Conservation (phyloP, 805 yeast species). For the Candida stauntonica region DNA sequence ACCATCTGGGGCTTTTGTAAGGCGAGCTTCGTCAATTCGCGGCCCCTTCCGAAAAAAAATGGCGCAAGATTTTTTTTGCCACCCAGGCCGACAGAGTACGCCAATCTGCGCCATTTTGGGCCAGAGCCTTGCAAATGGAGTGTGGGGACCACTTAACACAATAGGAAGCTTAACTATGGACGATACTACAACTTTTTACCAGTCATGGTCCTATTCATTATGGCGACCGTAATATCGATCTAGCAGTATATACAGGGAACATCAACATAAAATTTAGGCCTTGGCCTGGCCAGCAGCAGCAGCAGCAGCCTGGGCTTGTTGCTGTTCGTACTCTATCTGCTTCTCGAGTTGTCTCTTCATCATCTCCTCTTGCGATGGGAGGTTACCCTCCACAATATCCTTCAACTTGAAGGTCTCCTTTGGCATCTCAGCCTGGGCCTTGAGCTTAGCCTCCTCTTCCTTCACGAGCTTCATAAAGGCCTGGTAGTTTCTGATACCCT, state of each 20-base stretch:
- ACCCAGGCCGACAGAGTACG: conserved; percentile 1
- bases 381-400: conserved; percentile 79
- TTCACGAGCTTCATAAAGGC: conserved; percentile 76
- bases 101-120: not conserved
- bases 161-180: too few relatives aligned
- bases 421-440: conserved; percentile 71
- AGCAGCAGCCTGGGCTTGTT: conserved; percentile 15
- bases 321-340: conserved; percentile 34
- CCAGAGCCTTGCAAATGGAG: not conserved
- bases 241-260: not conserved
- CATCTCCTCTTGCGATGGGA: conserved; percentile 69
- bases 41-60: conserved; percentile 2
- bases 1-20: too few relatives aligned
- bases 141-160: too few relatives aligned
- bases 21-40: not conserved
- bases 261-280: conserved; percentile 1
- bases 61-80: not conserved
- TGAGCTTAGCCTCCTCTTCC: conserved; percentile 66
- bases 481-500: conserved; percentile 85
- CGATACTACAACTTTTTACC: too few relatives aligned
- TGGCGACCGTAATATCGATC: too few relatives aligned
- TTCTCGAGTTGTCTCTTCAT: conserved; percentile 39
- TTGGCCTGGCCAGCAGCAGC: conserved; percentile 1
- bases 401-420: conserved; percentile 80
- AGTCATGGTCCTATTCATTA: not conserved